Percentiles rank a stretch among this genome's conserved stretches.
Evolutionary conservation across 164 flowering plant genomes (phyloP).

Genomic region (Paratinospora sagittata): DNA sequence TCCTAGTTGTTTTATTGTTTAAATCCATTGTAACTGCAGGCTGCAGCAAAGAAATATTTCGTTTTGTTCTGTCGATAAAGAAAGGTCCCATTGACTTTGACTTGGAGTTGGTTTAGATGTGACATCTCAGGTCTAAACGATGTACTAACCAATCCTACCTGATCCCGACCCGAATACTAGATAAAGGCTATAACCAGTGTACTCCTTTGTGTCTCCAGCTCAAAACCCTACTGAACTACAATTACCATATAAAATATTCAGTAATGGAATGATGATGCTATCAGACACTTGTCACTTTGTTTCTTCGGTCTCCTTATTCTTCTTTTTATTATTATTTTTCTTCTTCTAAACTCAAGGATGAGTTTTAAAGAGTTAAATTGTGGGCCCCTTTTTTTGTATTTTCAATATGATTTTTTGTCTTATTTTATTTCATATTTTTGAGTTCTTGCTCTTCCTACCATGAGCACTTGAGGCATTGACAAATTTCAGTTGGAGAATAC

Average conservation of each 20-base stretch:
- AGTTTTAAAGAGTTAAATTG: not conserved
- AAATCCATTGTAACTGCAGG: no score
- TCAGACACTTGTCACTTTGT: not conserved
- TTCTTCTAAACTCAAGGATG: not conserved
- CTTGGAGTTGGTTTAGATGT: not conserved
- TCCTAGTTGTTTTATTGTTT: no score
- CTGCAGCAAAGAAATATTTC: no score
- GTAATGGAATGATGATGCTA: not conserved
- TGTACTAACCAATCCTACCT: not conserved
- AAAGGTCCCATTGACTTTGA: not conserved
- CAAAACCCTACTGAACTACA: not conserved
- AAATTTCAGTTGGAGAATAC: slow-evolving; percentile 17
- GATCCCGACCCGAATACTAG: not conserved
- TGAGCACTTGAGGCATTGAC: slow-evolving; percentile 12
- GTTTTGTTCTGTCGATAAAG: no score
- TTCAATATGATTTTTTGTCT: not conserved
- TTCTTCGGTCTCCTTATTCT: no score
- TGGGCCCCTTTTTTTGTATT: not conserved
- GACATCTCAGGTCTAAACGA: not conserved
- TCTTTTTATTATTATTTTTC: not conserved
- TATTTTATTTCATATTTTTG: no score
- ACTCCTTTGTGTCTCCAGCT: not conserved
- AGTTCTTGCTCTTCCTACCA: not conserved
- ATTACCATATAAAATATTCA: not conserved
- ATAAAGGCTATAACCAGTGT: not conserved